phyloP scores from a whole-genome alignment of 345 rosid species.

The Schrenkiella parvula region DNA sequence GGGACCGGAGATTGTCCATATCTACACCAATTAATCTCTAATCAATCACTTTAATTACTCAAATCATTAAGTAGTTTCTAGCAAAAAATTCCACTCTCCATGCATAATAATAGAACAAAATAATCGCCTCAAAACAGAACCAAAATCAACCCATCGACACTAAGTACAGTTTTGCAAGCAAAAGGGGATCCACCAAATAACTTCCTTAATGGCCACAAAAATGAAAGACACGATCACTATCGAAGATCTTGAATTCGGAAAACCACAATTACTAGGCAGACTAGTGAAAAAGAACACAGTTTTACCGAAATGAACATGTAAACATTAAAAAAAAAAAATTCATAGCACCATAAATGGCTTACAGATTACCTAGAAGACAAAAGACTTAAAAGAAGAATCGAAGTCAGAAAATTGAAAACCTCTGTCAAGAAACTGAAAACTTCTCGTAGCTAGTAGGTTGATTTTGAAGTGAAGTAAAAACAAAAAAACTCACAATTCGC shows the following conservation, averaged over 20 bases:
- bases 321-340: not conserved
- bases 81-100: not conserved
- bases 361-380: not conserved
- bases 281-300: not conserved
- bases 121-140: not conserved
- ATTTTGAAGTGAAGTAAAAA: not conserved
- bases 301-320: not conserved
- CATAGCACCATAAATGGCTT: not conserved
- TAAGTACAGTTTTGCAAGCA: not conserved
- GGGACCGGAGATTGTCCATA: conserved; percentile 47
- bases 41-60: not conserved
- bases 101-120: not conserved
- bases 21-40: conserved; percentile 20
- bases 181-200: not conserved
- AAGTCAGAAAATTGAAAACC: not conserved
- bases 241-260: not conserved
- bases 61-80: not conserved
- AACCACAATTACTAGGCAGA: not conserved
- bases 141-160: not conserved
- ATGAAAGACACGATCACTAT: not conserved
- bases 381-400: not conserved
- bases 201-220: not conserved
- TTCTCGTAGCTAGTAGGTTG: not conserved
- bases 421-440: not conserved
- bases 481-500: conserved; percentile 62